Evolutionary conservation across 2,329 filamentous ascomycete species (phyloP).

Genomic region (Penicillium freii): DNA sequence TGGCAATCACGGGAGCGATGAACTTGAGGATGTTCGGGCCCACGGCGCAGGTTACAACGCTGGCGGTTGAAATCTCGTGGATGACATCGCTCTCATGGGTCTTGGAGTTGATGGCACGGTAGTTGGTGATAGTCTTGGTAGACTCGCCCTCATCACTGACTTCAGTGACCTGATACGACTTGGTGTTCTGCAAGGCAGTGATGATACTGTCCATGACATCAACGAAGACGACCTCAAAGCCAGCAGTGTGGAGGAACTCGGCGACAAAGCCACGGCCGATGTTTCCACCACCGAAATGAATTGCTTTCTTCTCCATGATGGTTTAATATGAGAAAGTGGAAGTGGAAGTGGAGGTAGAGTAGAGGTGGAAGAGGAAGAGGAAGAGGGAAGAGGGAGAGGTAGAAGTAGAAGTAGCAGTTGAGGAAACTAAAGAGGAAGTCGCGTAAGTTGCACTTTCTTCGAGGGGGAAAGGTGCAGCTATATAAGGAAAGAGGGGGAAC

Average conservation of each 20-base stretch:
- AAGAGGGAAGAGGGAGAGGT: background rate
- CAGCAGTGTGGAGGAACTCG: constrained; percentile 90
- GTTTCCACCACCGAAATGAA: constrained; percentile 84
- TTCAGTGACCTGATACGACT: constrained; percentile 88
- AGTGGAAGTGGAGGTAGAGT: background rate
- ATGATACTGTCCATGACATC: constrained; percentile 88
- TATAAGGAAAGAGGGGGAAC: constrained; percentile 4
- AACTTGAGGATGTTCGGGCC: constrained; percentile 95
- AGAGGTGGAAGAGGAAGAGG: background rate
- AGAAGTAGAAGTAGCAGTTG: background rate
- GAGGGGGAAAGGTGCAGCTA: constrained; percentile 2
- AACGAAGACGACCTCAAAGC: constrained; percentile 93
- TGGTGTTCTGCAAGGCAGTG: constrained; percentile 69
- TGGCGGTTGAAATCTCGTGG: constrained; percentile 80
- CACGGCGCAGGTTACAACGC: constrained; percentile 93
- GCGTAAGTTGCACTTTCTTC: background rate
- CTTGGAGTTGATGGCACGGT: constrained; percentile 94
- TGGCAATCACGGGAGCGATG: constrained; percentile 91
- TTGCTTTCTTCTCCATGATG: constrained; percentile 65
- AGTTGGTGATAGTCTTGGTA: constrained; percentile 84
- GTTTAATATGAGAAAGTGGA: constrained; percentile 2
- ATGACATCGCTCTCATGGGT: constrained; percentile 77
- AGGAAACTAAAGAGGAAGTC: background rate
- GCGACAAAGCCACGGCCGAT: constrained; percentile 85
- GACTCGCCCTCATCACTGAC: constrained; percentile 80